Evolutionary conservation across 148 eudicot species (phyloP).

Genomic region (Pharnaceum exiguum): DNA sequence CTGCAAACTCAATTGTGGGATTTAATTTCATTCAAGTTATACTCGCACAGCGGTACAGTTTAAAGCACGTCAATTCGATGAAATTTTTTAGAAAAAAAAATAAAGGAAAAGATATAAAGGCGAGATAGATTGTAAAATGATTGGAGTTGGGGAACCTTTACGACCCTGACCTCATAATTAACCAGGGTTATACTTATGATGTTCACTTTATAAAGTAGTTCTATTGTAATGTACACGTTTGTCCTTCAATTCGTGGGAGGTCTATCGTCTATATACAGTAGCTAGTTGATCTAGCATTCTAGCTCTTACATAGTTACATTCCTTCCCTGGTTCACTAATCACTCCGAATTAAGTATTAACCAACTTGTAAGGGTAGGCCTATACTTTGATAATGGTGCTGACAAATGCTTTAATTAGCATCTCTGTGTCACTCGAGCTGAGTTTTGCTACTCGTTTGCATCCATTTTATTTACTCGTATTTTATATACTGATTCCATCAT

Average conservation of each 20-base stretch:
- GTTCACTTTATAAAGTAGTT: background rate
- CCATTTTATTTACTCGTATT: no score
- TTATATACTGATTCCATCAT: no score
- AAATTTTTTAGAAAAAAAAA: background rate
- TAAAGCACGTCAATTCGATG: constrained; percentile 13
- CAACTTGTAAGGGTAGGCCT: constrained; percentile 5
- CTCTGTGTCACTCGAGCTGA: no score
- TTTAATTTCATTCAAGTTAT: no score
- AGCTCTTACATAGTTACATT: no score
- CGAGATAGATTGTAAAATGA: constrained; percentile 18
- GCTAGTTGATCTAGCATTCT: no score
- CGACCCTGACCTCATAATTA: constrained; percentile 10
- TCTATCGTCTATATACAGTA: background rate
- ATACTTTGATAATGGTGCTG: constrained; percentile 13
- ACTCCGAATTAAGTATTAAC: background rate
- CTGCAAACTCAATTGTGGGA: background rate
- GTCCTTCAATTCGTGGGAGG: background rate
- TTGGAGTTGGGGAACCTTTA: constrained; percentile 17
- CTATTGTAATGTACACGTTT: constrained; percentile 17
- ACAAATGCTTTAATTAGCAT: no score
- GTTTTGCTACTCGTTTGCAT: no score
- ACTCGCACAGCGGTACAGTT: no score
- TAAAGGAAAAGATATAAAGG: background rate
- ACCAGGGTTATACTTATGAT: background rate
- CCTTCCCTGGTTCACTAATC: no score